These are phyloP conservation scores for Lecanicillium sp. DNA, from an alignment of 2,329 filamentous ascomycete genomes.

Conservation along the genomic window DNA sequence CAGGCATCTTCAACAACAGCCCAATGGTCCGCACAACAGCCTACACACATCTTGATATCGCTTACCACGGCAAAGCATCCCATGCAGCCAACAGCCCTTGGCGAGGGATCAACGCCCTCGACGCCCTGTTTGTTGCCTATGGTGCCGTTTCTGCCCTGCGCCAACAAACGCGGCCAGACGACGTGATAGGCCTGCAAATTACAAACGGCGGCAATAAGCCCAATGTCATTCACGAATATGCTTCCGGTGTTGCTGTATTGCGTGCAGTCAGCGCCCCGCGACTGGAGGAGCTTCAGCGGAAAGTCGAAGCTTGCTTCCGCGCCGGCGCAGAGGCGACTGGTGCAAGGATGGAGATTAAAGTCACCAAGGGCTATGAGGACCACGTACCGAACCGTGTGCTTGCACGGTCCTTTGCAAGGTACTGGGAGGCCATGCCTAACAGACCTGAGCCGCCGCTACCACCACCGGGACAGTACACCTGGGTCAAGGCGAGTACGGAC, in stretches of 20 bases:
- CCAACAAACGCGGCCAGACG: constrained; percentile 46
- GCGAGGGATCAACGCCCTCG: constrained; percentile 51
- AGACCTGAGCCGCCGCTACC: constrained; percentile 18
- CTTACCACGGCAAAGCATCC: constrained; percentile 45
- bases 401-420: constrained; percentile 32
- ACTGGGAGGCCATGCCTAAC: constrained; percentile 32
- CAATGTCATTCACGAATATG: constrained; percentile 47
- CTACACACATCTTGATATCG: constrained; percentile 38
- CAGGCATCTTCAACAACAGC: constrained; percentile 28
- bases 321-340: constrained; percentile 34
- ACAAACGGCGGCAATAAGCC: constrained; percentile 42
- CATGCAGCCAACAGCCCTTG: constrained; percentile 50
- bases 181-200: constrained; percentile 43
- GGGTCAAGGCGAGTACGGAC: constrained; percentile 46
- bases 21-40: constrained; percentile 44
- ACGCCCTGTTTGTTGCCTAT: constrained; percentile 43
- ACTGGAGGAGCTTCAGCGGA: constrained; percentile 27
- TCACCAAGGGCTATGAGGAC: constrained; percentile 38
- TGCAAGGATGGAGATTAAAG: constrained; percentile 32
- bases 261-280: constrained; percentile 19
- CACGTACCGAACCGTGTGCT: constrained; percentile 45
- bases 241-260: constrained; percentile 26
- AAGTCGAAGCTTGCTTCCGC: constrained; percentile 33
- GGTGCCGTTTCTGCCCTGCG: constrained; percentile 41
- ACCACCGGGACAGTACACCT: constrained; percentile 29